phyloP scores from a whole-genome alignment of 2,329 filamentous ascomycete genomes.

The Verticillium dahliae region DNA sequence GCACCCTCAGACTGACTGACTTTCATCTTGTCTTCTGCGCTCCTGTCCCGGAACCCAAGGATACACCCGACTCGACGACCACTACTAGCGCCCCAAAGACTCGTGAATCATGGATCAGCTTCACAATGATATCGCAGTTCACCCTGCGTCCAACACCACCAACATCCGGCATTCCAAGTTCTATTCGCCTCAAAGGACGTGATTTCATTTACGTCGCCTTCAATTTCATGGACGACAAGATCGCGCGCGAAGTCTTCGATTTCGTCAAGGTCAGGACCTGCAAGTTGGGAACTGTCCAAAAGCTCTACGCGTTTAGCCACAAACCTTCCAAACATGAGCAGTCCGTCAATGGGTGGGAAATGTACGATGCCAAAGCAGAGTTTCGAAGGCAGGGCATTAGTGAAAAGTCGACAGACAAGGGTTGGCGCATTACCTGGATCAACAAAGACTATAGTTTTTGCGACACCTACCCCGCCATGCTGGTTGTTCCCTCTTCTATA shows the following conservation, averaged over 20 bases:
- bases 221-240: constrained; percentile 69
- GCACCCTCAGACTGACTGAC: constrained; percentile 54
- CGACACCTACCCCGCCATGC: constrained; percentile 79
- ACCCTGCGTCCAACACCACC: constrained; percentile 67
- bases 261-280: constrained; percentile 77
- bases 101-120: constrained; percentile 86
- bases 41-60: constrained; percentile 25
- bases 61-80: constrained; percentile 13
- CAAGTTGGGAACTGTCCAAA: constrained; percentile 75
- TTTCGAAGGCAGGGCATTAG: constrained; percentile 84
- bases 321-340: constrained; percentile 67
- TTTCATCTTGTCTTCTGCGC: constrained; percentile 54
- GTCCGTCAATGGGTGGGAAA: constrained; percentile 69
- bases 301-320: constrained; percentile 86
- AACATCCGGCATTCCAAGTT: constrained; percentile 64
- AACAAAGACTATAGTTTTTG: constrained; percentile 89
- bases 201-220: constrained; percentile 94
- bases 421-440: constrained; percentile 86
- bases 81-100: constrained; percentile 20
- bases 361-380: constrained; percentile 83
- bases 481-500: constrained; percentile 81
- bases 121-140: constrained; percentile 82
- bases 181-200: constrained; percentile 80
- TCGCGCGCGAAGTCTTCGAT: constrained; percentile 81
- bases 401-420: constrained; percentile 66